Base-by-base conservation (phyloP, 2,329 filamentous ascomycete species). In the Hawksworthiomyces lignivorus region DNA sequence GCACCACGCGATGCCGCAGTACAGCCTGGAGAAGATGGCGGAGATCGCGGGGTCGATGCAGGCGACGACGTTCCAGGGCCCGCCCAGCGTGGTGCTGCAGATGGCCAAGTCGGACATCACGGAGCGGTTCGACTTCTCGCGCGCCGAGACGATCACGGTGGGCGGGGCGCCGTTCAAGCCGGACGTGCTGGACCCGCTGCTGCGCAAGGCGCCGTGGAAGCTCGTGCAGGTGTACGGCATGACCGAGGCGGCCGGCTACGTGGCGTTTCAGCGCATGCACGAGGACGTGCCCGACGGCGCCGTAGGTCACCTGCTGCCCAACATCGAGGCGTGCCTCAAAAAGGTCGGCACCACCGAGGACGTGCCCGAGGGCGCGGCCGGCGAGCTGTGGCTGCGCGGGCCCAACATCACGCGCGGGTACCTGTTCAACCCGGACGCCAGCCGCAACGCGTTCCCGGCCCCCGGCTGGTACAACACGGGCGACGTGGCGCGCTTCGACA, bases 381-480 rank as follows among this genome's bases (percentile, higher is more conserved):
- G 41, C 20, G 41, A 70, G 49, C 51, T 69, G 50, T 61, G 63
- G 62, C 52, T 69, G 1, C 54, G 62, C 11, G 65, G 64, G 0
- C 64, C 65, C 5, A 67, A 69, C 36, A 61, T 70, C n/a, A 63
- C 64, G 5, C 50, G 49, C 1, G 59, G 65, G 2, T 70, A 69
- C 43, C 36, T 44, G 14, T 62, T 64, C 50, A 61, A 66, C 24
- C 54, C 60, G 4, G 58, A 61, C 24, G 61, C 60, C 1, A 67
- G 60, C 18, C 48, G 53, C 20, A 57, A 58, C 9, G 59, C 54
- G 3, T 65, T 69, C 32, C 59, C 60, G 5, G 45, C 56, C 10
- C 37, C 53, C 4, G 63, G 62, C 1, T 70, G 65, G 65, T 66
- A 65, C 39, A 64, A 64, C 35, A 71, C 68, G 0, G 67, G 68